Evolutionary conservation across 1,284 basidiomycete species (phyloP).

Genomic region (Moniliophthora roreri): DNA sequence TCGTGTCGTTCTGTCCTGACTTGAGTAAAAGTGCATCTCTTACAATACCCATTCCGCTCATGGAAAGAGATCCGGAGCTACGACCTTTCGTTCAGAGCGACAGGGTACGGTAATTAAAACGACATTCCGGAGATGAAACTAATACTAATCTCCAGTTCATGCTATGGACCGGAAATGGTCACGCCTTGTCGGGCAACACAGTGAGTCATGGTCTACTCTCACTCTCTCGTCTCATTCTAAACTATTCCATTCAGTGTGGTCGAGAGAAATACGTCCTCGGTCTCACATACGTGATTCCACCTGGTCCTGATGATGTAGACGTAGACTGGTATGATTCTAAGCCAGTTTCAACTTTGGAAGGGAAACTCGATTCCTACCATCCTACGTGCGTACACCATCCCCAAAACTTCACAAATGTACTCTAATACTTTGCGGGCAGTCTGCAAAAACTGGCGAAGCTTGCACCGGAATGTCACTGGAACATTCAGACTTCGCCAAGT

Average conservation of each 20-base stretch:
- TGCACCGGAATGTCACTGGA: constrained; percentile 9
- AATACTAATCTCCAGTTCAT: not conserved
- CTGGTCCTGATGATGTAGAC: not conserved
- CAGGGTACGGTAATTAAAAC: not conserved
- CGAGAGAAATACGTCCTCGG: not conserved
- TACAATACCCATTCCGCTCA: not conserved
- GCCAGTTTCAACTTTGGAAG: not conserved
- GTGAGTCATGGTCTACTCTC: not conserved
- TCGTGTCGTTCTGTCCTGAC: not conserved
- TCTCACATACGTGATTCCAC: not conserved
- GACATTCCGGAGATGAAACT: no score
- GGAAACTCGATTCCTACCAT: not conserved
- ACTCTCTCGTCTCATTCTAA: not conserved
- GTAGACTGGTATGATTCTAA: not conserved
- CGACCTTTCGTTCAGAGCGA: not conserved
- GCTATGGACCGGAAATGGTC: constrained; percentile 1
- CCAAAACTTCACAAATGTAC: not conserved
- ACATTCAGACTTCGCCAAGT: constrained; percentile 14
- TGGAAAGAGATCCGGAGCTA: constrained; percentile 2
- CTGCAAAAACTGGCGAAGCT: constrained; percentile 8
- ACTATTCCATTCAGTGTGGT: not conserved
- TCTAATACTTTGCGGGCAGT: not conserved
- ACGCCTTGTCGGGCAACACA: not conserved
- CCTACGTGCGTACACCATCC: not conserved
- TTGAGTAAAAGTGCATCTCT: not conserved